Evolutionary conservation across 2,329 filamentous ascomycete genomes (phyloP).

Genomic region (Ophiostoma sp.): DNA sequence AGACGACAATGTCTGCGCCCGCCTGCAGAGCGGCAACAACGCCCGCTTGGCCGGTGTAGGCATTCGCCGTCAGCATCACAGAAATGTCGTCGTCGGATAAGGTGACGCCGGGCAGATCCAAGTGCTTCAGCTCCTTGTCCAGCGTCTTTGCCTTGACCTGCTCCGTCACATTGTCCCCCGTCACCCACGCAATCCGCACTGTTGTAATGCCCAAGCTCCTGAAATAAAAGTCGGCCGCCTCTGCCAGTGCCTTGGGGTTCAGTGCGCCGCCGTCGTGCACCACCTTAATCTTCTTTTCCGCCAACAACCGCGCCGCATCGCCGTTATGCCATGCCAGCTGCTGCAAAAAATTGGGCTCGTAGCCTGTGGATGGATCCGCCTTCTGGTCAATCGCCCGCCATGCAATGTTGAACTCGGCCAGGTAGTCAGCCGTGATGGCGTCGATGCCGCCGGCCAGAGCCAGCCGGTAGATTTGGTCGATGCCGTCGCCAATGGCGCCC

Average conservation of each 20-base stretch:
- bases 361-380: conserved; percentile 34
- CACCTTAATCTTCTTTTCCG: conserved; percentile 50
- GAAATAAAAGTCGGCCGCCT: conserved; percentile 29
- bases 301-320: conserved; percentile 31
- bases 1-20: conserved; percentile 49
- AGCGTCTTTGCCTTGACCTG: background rate
- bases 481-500: conserved; percentile 40
- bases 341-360: conserved; percentile 36
- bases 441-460: conserved; percentile 35
- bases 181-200: conserved; percentile 47
- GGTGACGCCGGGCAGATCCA: background rate
- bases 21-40: conserved; percentile 45
- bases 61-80: conserved; percentile 43
- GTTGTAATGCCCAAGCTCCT: conserved; percentile 20
- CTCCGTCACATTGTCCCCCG: conserved; percentile 45
- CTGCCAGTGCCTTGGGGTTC: conserved; percentile 50
- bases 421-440: conserved; percentile 33
- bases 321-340: conserved; percentile 32
- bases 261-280: conserved; percentile 51
- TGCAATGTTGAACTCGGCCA: conserved; percentile 37
- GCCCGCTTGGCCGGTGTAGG: conserved; percentile 52
- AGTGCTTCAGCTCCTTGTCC: background rate
- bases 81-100: background rate
- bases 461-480: conserved; percentile 40
- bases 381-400: conserved; percentile 38